Evolutionary conservation across 495 filamentous ascomycete species (phyloP).

Genomic region (Hyaloscypha hepaticicola): DNA sequence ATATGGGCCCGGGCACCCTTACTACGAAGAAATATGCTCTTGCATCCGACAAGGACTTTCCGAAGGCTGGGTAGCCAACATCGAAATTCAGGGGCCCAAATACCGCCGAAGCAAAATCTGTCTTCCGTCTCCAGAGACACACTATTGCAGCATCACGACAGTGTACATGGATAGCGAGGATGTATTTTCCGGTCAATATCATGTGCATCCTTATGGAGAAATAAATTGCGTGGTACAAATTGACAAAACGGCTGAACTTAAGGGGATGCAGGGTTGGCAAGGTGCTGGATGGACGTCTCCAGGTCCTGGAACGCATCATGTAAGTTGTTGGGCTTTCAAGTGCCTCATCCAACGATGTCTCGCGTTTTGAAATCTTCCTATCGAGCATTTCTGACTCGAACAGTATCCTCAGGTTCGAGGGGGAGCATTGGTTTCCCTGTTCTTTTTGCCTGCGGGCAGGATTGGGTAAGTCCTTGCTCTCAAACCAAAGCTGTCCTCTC

Average conservation of each 20-base stretch:
- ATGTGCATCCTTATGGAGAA: slow-evolving; percentile 48
- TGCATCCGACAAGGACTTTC: slow-evolving; percentile 39
- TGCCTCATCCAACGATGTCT: too few relatives aligned
- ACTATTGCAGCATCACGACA: slow-evolving; percentile 48
- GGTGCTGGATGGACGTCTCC: slow-evolving; percentile 46
- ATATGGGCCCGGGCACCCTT: slow-evolving; percentile 42
- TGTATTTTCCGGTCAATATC: slow-evolving; percentile 45
- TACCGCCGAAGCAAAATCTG: slow-evolving; percentile 46
- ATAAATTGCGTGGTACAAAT: slow-evolving; percentile 50
- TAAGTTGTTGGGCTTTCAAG: too few relatives aligned
- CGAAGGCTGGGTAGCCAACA: slow-evolving; percentile 48
- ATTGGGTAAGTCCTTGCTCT: slow-evolving; percentile 29
- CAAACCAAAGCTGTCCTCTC: background rate
- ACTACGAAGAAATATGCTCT: slow-evolving; percentile 44
- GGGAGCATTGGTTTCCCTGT: slow-evolving; percentile 36
- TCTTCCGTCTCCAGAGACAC: slow-evolving; percentile 38
- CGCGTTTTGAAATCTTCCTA: too few relatives aligned
- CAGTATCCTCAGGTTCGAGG: slow-evolving; percentile 37
- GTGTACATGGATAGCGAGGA: slow-evolving; percentile 48
- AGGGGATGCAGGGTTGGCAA: slow-evolving; percentile 46
- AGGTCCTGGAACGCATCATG: slow-evolving; percentile 45
- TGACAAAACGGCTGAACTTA: slow-evolving; percentile 40
- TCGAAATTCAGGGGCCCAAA: slow-evolving; percentile 39
- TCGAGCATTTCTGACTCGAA: background rate
- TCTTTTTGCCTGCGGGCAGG: slow-evolving; percentile 28